Percentiles rank a stretch among this genome's conserved stretches.
Evolutionary conservation across 371 early-diverging fungal species (phyloP).

Genomic region (Syncephalastrum contaminatum): DNA sequence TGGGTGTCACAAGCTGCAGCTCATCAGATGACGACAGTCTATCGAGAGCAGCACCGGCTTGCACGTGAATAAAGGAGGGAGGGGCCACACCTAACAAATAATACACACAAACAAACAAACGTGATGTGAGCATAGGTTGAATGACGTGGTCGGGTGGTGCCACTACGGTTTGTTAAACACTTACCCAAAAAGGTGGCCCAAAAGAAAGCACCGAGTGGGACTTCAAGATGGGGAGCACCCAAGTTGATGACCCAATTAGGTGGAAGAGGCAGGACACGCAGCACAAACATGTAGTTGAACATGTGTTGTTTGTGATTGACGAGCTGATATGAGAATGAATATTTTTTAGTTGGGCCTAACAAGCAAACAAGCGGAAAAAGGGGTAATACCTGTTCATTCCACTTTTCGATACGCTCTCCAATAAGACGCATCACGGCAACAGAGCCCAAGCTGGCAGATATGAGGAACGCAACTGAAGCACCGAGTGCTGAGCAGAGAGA

Average conservation of each 20-base stretch:
- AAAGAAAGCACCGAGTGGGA: constrained; percentile 51
- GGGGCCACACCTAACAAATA: constrained; percentile 47
- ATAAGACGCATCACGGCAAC: constrained; percentile 53
- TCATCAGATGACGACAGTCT: constrained; percentile 56
- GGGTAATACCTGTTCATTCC: constrained; percentile 57
- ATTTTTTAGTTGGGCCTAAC: neutral
- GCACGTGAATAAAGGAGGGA: constrained; percentile 65
- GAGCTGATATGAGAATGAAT: constrained; percentile 26
- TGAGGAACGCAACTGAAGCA: constrained; percentile 55
- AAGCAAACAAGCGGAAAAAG: too few species aligned
- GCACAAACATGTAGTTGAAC: constrained; percentile 63
- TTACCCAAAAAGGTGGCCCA: constrained; percentile 56
- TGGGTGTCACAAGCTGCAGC: constrained; percentile 39
- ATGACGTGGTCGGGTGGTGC: neutral
- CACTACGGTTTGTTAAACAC: neutral
- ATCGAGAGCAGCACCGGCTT: constrained; percentile 63
- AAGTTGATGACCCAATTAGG: constrained; percentile 69
- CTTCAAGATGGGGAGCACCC: constrained; percentile 61
- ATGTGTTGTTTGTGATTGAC: constrained; percentile 58
- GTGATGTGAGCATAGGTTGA: neutral
- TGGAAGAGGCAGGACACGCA: constrained; percentile 58
- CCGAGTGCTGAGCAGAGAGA: constrained; percentile 62
- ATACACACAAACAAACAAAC: neutral
- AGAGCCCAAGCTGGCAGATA: constrained; percentile 57
- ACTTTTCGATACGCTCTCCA: constrained; percentile 52